These are phyloP conservation scores for Polysphondylium violaceum DNA, from an alignment of 78 protist species.

Conservation along the genomic window DNA sequence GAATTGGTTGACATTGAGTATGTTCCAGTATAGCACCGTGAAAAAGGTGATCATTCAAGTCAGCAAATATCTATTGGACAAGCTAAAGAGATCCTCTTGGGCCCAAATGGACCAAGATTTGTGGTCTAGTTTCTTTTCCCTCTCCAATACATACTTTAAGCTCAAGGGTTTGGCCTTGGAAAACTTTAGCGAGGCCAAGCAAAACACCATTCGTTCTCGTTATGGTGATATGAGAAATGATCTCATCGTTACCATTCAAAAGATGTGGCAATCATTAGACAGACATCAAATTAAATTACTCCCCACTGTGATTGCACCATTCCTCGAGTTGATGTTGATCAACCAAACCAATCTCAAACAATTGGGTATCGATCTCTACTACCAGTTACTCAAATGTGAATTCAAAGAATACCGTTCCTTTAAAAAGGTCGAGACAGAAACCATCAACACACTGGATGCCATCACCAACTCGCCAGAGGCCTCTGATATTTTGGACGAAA, in stretches of 20 bases:
- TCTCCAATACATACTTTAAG: slow-evolving; percentile 55
- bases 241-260: slow-evolving; percentile 53
- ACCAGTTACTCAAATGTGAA: slow-evolving; percentile 61
- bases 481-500: slow-evolving; percentile 63
- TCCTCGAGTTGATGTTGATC: slow-evolving; percentile 70
- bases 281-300: slow-evolving; percentile 70
- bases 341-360: slow-evolving; percentile 46
- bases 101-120: slow-evolving; percentile 18
- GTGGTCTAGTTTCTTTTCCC: slow-evolving; percentile 55
- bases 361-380: slow-evolving; percentile 62
- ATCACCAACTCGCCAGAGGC: slow-evolving; percentile 64
- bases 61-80: slow-evolving; percentile 19
- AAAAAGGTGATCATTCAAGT: slow-evolving; percentile 48
- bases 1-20: slow-evolving; percentile 62
- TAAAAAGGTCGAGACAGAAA: slow-evolving; percentile 68
- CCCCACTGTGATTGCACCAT: slow-evolving; percentile 73
- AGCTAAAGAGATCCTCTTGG: slow-evolving; percentile 1
- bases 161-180: slow-evolving; percentile 53
- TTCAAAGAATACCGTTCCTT: slow-evolving; percentile 52
- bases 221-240: slow-evolving; percentile 83
- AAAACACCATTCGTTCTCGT: slow-evolving; percentile 44
- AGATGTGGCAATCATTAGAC: slow-evolving; percentile 73
- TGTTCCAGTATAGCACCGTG: slow-evolving; percentile 67
- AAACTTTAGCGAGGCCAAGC: slow-evolving; percentile 49
- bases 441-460: slow-evolving; percentile 55